A percentile compares a stretch with the other conserved stretches of the same genome.
These are phyloP conservation scores for Flueggea neowawraea DNA, from an alignment of 441 rosid species.

Conservation along the genomic window DNA sequence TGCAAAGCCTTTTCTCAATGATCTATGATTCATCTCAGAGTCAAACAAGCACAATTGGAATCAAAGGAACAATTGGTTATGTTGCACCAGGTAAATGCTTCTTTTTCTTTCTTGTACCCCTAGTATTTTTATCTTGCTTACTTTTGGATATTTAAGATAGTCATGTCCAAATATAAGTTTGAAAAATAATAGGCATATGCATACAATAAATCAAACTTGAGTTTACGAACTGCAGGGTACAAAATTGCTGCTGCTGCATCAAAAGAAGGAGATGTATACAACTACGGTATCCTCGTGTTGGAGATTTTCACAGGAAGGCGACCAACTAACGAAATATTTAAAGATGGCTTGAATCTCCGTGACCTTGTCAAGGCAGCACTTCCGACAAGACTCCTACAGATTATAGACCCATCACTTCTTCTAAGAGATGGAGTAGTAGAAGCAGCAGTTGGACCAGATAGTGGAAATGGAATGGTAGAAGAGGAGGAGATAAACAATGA, in stretches of 20 bases:
- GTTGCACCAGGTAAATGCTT: slow-evolving; percentile 19
- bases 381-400: not conserved
- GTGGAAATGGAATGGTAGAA: not conserved
- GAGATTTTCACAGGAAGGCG: slow-evolving; percentile 20
- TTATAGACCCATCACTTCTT: not conserved
- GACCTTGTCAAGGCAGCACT: not conserved
- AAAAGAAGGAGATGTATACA: slow-evolving; percentile 19
- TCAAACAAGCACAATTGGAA: slow-evolving; percentile 1
- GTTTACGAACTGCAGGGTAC: slow-evolving; percentile 2
- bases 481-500: not conserved
- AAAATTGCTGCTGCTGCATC: slow-evolving; percentile 8
- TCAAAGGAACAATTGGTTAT: slow-evolving; percentile 19
- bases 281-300: slow-evolving; percentile 24
- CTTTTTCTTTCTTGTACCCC: no score
- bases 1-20: slow-evolving; percentile 19
- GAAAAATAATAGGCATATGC: no score
- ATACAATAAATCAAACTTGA: no score
- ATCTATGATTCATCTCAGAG: not conserved
- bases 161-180: no score
- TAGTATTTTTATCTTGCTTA: no score
- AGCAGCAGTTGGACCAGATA: no score
- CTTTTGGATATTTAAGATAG: no score
- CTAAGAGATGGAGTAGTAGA: not conserved
- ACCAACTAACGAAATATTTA: slow-evolving; percentile 19
- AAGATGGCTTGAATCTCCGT: slow-evolving; percentile 11